Base-by-base conservation (phyloP, 129 eudicot genomes). In the Calendula officinalis region DNA sequence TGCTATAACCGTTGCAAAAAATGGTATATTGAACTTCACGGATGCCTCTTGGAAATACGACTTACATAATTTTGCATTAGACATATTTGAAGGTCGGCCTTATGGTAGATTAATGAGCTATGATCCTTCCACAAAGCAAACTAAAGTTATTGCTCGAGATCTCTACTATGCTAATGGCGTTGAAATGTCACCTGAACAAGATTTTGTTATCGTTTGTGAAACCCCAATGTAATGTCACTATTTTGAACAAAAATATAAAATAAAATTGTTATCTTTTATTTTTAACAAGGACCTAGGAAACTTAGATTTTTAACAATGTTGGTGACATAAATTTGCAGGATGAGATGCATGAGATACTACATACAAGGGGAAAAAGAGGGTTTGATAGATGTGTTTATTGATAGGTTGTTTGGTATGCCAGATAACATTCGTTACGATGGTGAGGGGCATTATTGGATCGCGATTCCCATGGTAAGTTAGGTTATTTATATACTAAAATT, bases 401-500 rank as follows among this genome's bases (percentile, higher is more conserved):
- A 83, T 16, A 77, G 86, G 58, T 58, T 88, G 56, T 84, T 82
- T 40, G 99, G 95, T 46, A 27, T 78, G 64, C 92, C 97, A 0
- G 99, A 94, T 70, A 94, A 94, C 72, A 80, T 94, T 55, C 76
- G 71, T 33, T 81, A 77, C n/a, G 99, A 88, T 55, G 97, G 97
- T 4, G 82, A 83, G 61, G 91, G 95, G 27, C 78, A 49, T 8
- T 94, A 79, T 68, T 94, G 95, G 97, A 86, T 94, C 2, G 99
- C 81, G 27, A 47, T 83, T 35, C 8, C 80, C 14, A 15, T 69
- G 64, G 95, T 87, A 83, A 15, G 73, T 16, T 0, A 12, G 57
- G 17, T 12, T 41, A 8, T 39, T 32, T 38, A 6, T n/a, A 57
- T 6, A 58, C n/a, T n/a, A n/a, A n/a, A n/a, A n/a, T n/a, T n/a